These are phyloP conservation scores for Carnegiea gigantea DNA, from an alignment of 179 eudicot species.

Conservation along the genomic window DNA sequence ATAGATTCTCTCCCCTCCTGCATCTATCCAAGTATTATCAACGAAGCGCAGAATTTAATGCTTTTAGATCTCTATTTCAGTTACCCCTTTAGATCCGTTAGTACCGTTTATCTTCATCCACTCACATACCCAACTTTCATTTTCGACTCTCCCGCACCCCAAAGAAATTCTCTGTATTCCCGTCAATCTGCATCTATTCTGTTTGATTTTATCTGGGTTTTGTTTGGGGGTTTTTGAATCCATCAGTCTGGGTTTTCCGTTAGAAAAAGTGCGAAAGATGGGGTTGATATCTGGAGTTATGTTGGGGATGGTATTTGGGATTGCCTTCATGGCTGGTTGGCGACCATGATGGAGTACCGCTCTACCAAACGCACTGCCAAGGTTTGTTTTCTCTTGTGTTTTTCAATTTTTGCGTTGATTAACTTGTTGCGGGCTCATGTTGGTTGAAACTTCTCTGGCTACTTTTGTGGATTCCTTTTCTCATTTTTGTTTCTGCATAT, in stretches of 20 bases:
- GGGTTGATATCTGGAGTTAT: slow-evolving; percentile 83
- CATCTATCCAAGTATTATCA: background rate
- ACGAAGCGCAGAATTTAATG: slow-evolving; percentile 10
- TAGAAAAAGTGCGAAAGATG: slow-evolving; percentile 40
- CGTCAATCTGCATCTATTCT: background rate
- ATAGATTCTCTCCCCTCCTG: background rate
- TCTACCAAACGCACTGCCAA: slow-evolving; percentile 63
- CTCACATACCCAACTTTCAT: background rate
- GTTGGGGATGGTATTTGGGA: slow-evolving; percentile 75
- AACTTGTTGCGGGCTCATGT: background rate
- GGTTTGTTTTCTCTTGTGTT: slow-evolving; percentile 36
- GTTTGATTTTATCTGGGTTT: slow-evolving; percentile 19
- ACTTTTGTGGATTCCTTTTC: slow-evolving; percentile 10
- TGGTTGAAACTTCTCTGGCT: background rate
- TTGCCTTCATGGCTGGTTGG: slow-evolving; percentile 94
- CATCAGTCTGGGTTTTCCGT: background rate
- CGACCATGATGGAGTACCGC: slow-evolving; percentile 75
- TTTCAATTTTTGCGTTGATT: background rate
- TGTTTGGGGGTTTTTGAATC: slow-evolving; percentile 3
- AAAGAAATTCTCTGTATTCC: background rate
- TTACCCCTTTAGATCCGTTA: slow-evolving; percentile 35
- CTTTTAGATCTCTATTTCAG: slow-evolving; percentile 14
- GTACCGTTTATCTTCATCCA: background rate
- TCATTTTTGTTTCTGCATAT: background rate
- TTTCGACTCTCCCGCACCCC: background rate